phyloP scores from a whole-genome alignment of 148 eudicot genomes.

The Arctostaphylos glauca region DNA sequence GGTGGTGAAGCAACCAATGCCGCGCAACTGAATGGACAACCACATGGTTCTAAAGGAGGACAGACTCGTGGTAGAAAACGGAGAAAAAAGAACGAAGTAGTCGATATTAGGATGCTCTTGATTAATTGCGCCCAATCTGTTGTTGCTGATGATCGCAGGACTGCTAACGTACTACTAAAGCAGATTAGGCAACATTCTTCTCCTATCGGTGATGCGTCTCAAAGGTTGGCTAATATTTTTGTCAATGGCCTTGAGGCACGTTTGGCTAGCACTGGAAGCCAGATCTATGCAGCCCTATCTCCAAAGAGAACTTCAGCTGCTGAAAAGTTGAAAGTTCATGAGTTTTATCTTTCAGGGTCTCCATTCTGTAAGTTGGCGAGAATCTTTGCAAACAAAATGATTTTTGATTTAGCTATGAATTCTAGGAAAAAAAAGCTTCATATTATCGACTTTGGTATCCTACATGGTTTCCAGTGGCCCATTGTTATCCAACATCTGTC shows the following conservation, averaged over 20 bases:
- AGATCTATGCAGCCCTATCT: constrained; percentile 35
- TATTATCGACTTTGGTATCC: constrained; percentile 45
- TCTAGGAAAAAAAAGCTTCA: constrained; percentile 34
- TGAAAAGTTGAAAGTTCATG: constrained; percentile 43
- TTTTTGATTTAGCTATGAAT: constrained; percentile 16
- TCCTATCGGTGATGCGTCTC: constrained; percentile 35
- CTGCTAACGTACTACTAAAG: constrained; percentile 42
- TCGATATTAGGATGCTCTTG: constrained; percentile 49
- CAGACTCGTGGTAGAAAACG: constrained; percentile 32
- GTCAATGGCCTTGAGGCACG: constrained; percentile 52
- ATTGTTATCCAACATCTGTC: constrained; percentile 31
- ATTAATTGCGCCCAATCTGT: constrained; percentile 63
- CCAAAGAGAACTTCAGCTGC: constrained; percentile 33
- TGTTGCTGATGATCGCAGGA: constrained; percentile 46
- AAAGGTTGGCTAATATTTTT: constrained; percentile 44
- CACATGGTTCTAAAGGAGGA: constrained; percentile 23
- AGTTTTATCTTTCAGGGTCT: constrained; percentile 34
- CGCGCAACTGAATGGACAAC: constrained; percentile 17
- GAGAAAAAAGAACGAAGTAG: constrained; percentile 29
- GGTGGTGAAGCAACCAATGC: constrained; percentile 6
- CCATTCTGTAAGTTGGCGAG: constrained; percentile 39
- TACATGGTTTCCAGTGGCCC: constrained; percentile 52
- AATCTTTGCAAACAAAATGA: constrained; percentile 30
- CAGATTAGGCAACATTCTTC: constrained; percentile 39
- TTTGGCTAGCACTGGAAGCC: constrained; percentile 43